These are phyloP conservation scores for Sclerotinia spermophila DNA, from an alignment of 2,329 filamentous ascomycete genomes.

Conservation along the genomic window DNA sequence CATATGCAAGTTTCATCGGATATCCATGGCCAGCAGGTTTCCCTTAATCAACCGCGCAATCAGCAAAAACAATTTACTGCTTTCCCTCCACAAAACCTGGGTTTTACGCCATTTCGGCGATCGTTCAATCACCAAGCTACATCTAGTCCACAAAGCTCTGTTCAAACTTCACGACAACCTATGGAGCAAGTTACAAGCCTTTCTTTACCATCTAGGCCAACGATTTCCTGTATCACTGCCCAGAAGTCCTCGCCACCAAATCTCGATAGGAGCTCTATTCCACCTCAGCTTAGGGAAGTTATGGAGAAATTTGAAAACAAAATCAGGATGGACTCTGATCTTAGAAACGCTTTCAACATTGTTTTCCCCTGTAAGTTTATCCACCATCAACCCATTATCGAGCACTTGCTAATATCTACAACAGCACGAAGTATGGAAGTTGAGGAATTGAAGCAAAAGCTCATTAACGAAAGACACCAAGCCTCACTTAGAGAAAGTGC, in stretches of 20 bases:
- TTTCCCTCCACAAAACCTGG: not conserved
- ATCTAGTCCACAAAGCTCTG: not conserved
- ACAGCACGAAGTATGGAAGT: constrained; percentile 12
- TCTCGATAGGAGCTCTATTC: constrained; percentile 3
- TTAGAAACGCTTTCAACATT: constrained; percentile 8
- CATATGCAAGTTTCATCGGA: not conserved
- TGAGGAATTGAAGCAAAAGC: constrained; percentile 6
- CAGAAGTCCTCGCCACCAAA: not conserved
- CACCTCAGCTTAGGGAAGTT: constrained; percentile 6
- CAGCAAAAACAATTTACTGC: not conserved
- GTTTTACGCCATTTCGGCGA: not conserved
- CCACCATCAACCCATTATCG: not conserved
- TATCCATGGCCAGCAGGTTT: not conserved
- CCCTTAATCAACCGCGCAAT: not conserved
- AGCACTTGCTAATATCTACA: not conserved
- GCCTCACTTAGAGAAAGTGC: constrained; percentile 41
- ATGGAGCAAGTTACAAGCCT: not conserved
- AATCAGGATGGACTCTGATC: constrained; percentile 2
- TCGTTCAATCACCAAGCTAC: not conserved
- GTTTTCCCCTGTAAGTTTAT: constrained; percentile 10
- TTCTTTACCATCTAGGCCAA: not conserved
- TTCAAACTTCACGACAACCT: not conserved
- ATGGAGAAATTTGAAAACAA: constrained; percentile 13
- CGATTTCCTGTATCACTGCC: not conserved
- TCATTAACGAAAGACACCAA: constrained; percentile 6